Evolutionary conservation across 2,329 filamentous ascomycete genomes (phyloP).

Genomic region (Chrysosporium queenslandicum): DNA sequence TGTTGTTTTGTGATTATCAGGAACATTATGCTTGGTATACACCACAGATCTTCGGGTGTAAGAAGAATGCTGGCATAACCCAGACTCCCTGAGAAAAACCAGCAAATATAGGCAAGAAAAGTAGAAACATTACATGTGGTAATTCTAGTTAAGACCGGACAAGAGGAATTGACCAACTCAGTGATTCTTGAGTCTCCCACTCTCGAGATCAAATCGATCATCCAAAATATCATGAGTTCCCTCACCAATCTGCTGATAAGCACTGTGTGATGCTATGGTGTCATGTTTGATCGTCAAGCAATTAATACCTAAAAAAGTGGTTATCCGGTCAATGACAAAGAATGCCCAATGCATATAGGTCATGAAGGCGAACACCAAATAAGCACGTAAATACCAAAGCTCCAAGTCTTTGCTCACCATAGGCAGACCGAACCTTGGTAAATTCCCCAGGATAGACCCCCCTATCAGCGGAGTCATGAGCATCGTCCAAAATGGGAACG

Average conservation of each 20-base stretch:
- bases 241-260: constrained; percentile 1
- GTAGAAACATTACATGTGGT: not conserved
- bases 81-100: too few species aligned
- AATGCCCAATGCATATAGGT: constrained; percentile 91
- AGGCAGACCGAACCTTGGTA: constrained; percentile 64
- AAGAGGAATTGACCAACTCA: not conserved
- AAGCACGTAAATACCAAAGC: constrained; percentile 70
- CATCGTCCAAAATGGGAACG: constrained; percentile 93
- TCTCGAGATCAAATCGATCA: not conserved
- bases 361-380: constrained; percentile 71
- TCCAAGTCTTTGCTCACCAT: constrained; percentile 58
- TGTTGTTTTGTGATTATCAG: too few species aligned
- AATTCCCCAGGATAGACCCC: constrained; percentile 71
- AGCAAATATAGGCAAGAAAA: too few species aligned
- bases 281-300: constrained; percentile 67
- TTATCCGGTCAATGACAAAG: constrained; percentile 83
- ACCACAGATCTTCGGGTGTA: too few species aligned
- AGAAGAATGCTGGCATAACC: too few species aligned
- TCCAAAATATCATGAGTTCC: not conserved
- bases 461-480: constrained; percentile 79
- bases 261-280: constrained; percentile 14
- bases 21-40: too few species aligned
- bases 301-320: constrained; percentile 83
- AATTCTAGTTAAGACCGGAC: not conserved
- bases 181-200: constrained; percentile 1